These are phyloP conservation scores for Lentithecium fluviatile DNA, from an alignment of 495 filamentous ascomycete genomes.

Conservation along the genomic window DNA sequence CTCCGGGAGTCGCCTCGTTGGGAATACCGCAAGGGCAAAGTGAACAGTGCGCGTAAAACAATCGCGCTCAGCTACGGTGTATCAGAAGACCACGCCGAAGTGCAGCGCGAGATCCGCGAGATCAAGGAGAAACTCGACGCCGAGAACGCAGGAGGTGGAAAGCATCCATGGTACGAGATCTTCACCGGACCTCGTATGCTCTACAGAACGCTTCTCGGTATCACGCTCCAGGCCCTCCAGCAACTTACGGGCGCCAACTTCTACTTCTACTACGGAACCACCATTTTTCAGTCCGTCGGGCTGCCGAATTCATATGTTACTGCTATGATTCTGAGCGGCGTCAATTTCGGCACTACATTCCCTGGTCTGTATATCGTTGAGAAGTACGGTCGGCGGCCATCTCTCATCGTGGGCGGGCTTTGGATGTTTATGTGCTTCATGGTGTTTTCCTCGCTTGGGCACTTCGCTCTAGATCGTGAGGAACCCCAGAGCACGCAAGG, in stretches of 20 bases:
- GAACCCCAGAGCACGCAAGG: constrained; percentile 3
- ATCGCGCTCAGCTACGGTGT: constrained; percentile 74
- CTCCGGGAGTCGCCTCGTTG: constrained; percentile 43
- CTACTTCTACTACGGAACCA: constrained; percentile 53
- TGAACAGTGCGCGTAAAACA: constrained; percentile 58
- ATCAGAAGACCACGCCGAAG: constrained; percentile 58
- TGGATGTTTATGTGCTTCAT: constrained; percentile 47
- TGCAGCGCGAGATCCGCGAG: constrained; percentile 63
- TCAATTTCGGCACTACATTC: constrained; percentile 45
- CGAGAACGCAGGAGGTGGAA: constrained; percentile 25
- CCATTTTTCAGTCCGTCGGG: constrained; percentile 39
- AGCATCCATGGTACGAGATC: constrained; percentile 31
- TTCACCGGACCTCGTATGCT: constrained; percentile 35
- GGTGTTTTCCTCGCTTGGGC: constrained; percentile 43
- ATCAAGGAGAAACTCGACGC: constrained; percentile 51
- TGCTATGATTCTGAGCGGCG: constrained; percentile 36
- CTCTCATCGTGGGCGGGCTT: constrained; percentile 39
- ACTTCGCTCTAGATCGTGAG: constrained; percentile 38
- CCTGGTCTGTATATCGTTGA: constrained; percentile 44
- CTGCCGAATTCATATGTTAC: constrained; percentile 40
- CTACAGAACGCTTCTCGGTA: constrained; percentile 31
- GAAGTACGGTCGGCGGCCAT: constrained; percentile 40
- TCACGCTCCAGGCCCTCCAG: constrained; percentile 34
- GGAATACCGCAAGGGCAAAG: constrained; percentile 41
- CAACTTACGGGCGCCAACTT: constrained; percentile 47